A percentile compares a stretch with the other conserved stretches of the same genome.
Evolutionary conservation across 164 flowering plant genomes (phyloP).

Genomic region (Magnolia sinica): DNA sequence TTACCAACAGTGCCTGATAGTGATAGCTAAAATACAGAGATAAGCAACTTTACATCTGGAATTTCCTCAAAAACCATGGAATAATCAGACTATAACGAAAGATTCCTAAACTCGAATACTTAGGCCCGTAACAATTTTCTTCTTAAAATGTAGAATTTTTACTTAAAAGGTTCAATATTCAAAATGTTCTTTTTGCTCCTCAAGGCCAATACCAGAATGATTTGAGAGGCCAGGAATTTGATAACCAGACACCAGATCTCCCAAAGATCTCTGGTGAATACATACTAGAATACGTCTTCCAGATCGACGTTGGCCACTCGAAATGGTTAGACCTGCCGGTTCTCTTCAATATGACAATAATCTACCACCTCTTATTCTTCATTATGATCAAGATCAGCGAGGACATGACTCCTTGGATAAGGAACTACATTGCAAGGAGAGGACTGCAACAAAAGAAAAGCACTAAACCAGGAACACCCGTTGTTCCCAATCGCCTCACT

Average conservation of each 20-base stretch:
- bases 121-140: neutral
- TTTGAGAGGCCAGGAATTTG: slow-evolving; percentile 63
- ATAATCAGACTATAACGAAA: neutral
- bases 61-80: neutral
- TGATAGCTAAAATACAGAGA: too few relatives aligned
- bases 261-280: slow-evolving; percentile 63
- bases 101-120: neutral
- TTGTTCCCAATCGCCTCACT: too few relatives aligned
- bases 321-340: slow-evolving; percentile 82
- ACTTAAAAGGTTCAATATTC: neutral
- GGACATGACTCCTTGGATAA: slow-evolving; percentile 23
- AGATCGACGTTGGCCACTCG: slow-evolving; percentile 66
- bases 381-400: slow-evolving; percentile 81
- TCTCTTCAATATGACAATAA: slow-evolving; percentile 66
- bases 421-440: too few relatives aligned
- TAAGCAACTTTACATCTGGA: too few relatives aligned
- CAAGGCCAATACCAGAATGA: slow-evolving; percentile 96
- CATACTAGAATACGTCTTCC: slow-evolving; percentile 41
- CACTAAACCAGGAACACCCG: too few relatives aligned
- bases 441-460: too few relatives aligned
- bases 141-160: neutral
- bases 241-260: slow-evolving; percentile 49
- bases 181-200: neutral
- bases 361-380: slow-evolving; percentile 84
- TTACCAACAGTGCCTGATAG: too few relatives aligned